phyloP scores from a whole-genome alignment of 176 grass and related monocot genomes.

The Juncus inflexus region DNA sequence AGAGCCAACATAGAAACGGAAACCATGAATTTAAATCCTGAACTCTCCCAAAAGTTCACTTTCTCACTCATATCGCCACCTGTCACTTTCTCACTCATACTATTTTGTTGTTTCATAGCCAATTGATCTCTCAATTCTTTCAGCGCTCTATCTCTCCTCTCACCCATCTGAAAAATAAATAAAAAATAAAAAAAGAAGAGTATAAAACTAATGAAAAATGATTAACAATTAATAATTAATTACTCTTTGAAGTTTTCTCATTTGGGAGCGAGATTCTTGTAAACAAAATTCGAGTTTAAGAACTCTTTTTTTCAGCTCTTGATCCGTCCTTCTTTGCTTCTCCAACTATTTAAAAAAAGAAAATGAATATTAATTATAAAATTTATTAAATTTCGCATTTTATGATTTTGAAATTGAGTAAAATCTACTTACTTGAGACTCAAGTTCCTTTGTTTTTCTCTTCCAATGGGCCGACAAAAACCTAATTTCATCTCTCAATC shows the following conservation, averaged over 20 bases:
- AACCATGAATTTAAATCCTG: slow-evolving; percentile 73
- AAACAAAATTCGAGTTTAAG: slow-evolving; percentile 97
- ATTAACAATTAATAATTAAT: background rate
- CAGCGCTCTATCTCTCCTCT: slow-evolving; percentile 77
- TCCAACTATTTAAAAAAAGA: slow-evolving; percentile 51
- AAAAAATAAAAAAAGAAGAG: too few species aligned
- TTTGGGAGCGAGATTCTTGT: slow-evolving; percentile 86
- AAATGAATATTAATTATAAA: background rate
- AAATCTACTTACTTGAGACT: slow-evolving; percentile 51
- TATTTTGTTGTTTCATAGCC: slow-evolving; percentile 36
- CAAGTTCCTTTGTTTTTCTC: slow-evolving; percentile 73
- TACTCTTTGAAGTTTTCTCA: slow-evolving; percentile 85
- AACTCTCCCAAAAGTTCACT: slow-evolving; percentile 71
- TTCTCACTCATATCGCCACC: slow-evolving; percentile 2
- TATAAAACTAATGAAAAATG: background rate
- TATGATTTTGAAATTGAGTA: too few species aligned
- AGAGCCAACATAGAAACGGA: slow-evolving; percentile 73
- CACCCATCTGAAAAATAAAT: slow-evolving; percentile 38
- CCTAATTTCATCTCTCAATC: slow-evolving; percentile 85
- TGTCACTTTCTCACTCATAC: background rate
- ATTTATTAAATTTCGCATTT: background rate
- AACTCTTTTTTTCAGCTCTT: slow-evolving; percentile 87
- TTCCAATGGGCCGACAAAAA: slow-evolving; percentile 81
- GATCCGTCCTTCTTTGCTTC: slow-evolving; percentile 63
- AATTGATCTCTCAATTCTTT: slow-evolving; percentile 88